These are phyloP conservation scores for Tolypocladium ophioglossoides DNA, from an alignment of 2,329 filamentous ascomycete species.

Conservation along the genomic window DNA sequence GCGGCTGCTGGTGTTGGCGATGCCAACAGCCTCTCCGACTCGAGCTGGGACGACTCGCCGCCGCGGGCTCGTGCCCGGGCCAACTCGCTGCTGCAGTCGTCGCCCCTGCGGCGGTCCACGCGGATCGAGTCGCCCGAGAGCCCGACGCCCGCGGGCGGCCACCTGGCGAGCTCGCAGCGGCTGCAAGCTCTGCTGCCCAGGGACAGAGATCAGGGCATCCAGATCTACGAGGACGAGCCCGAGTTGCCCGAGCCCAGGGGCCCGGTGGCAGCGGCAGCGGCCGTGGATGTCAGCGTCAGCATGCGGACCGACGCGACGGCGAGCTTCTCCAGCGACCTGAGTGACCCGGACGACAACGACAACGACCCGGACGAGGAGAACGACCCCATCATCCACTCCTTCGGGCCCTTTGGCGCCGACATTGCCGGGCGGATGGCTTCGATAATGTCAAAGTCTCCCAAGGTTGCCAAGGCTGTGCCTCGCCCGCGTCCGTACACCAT, in stretches of 20 bases:
- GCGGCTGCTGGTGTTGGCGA: not conserved
- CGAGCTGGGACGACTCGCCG: constrained; percentile 60
- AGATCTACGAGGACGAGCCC: constrained; percentile 64
- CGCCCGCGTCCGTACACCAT: constrained; percentile 11
- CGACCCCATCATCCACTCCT: constrained; percentile 84
- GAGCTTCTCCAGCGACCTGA: constrained; percentile 47
- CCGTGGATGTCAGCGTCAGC: constrained; percentile 25
- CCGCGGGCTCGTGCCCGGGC: constrained; percentile 23
- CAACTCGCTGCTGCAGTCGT: constrained; percentile 41
- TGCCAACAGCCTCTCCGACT: constrained; percentile 46
- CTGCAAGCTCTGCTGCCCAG: constrained; percentile 33
- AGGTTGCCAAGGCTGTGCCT: constrained; percentile 20
- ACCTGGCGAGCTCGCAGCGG: constrained; percentile 30
- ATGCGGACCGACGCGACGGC: constrained; percentile 40
- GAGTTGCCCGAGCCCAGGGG: constrained; percentile 26
- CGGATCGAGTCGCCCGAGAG: constrained; percentile 69
- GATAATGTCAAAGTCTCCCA: constrained; percentile 60
- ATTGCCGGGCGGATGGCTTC: constrained; percentile 73
- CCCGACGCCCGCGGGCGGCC: constrained; percentile 33
- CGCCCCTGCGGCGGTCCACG: constrained; percentile 44
- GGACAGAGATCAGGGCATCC: constrained; percentile 33
- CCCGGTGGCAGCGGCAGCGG: constrained; percentile 3
- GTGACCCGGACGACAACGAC: constrained; percentile 52
- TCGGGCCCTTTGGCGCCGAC: constrained; percentile 81
- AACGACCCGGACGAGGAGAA: constrained; percentile 80